A percentile compares a stretch with the other conserved stretches of the same genome.
Evolutionary conservation across 2,329 filamentous ascomycete genomes (phyloP).

Genomic region (Zymoseptoria ardabiliae): DNA sequence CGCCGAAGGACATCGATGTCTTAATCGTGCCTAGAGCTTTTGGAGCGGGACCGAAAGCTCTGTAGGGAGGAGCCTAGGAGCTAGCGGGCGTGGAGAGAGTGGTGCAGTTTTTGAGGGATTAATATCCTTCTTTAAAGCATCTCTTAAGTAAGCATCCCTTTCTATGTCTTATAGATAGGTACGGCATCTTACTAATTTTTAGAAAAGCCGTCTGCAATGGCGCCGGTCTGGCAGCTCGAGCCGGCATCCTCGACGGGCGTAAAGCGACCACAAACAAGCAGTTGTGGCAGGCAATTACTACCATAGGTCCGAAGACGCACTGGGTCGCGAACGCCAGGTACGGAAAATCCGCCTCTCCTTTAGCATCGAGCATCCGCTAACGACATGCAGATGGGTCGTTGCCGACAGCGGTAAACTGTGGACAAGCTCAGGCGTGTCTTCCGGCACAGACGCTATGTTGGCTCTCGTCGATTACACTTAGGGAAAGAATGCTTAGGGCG

Average conservation of each 20-base stretch:
- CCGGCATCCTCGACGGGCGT: slow-evolving; percentile 54
- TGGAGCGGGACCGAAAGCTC: slow-evolving; percentile 33
- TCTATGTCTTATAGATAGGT: slow-evolving; percentile 2
- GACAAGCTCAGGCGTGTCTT: slow-evolving; percentile 56
- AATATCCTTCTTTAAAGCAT: not conserved
- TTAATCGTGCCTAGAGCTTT: slow-evolving; percentile 60
- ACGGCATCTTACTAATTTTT: slow-evolving; percentile 43
- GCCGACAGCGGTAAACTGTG: slow-evolving; percentile 56
- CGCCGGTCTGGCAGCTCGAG: slow-evolving; percentile 49
- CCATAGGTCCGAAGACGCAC: slow-evolving; percentile 44
- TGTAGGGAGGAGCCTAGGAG: not conserved
- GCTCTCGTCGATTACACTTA: slow-evolving; percentile 41
- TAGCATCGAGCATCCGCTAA: not conserved
- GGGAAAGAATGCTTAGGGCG: not conserved
- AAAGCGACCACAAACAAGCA: slow-evolving; percentile 63
- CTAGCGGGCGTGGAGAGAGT: not conserved
- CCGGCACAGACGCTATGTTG: slow-evolving; percentile 55
- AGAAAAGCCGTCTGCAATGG: slow-evolving; percentile 62
- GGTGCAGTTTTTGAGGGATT: not conserved
- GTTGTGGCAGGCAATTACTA: slow-evolving; percentile 44
- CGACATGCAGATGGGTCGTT: slow-evolving; percentile 44
- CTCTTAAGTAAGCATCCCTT: slow-evolving; percentile 25
- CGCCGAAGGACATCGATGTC: slow-evolving; percentile 48
- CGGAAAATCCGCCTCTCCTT: slow-evolving; percentile 32
- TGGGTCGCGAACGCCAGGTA: slow-evolving; percentile 58